Conservation (phyloP, 2,329 filamentous ascomycete genomes). For the Aspergillus sp. region DNA sequence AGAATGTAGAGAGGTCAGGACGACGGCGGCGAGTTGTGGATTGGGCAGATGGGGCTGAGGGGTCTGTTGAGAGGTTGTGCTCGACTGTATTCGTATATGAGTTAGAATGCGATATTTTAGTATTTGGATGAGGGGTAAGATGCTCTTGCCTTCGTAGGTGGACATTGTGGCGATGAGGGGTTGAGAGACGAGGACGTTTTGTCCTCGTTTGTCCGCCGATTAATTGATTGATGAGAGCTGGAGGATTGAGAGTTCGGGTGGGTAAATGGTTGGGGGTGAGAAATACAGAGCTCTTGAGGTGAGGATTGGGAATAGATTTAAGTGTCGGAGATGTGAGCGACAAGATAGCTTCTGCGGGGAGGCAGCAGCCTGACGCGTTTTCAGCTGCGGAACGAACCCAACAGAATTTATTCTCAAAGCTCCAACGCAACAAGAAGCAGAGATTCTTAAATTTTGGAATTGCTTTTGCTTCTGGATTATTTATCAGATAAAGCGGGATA, state of each 20-base stretch:
- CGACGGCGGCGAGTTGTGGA: conserved; percentile 45
- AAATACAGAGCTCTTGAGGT: neutral
- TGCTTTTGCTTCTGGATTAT: neutral
- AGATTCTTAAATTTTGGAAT: neutral
- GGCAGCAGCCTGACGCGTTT: conserved; percentile 13
- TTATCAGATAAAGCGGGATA: neutral
- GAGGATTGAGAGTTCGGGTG: neutral
- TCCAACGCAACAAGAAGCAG: neutral
- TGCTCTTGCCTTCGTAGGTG: conserved; percentile 39
- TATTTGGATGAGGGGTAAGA: neutral
- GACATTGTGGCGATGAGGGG: conserved; percentile 33
- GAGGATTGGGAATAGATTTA: neutral
- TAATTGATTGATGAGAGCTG: neutral
- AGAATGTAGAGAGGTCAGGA: conserved; percentile 66
- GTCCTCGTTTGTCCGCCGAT: neutral
- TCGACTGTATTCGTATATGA: conserved; percentile 35
- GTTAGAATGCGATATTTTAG: neutral
- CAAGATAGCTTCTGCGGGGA: conserved; percentile 1
- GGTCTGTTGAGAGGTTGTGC: conserved; percentile 28
- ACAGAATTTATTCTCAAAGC: neutral
- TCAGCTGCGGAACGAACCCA: neutral
- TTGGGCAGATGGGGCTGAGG: conserved; percentile 19
- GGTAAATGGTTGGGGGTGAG: neutral
- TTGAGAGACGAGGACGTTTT: neutral
- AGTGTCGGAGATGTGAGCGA: neutral